phyloP scores from a whole-genome alignment of 192 early-diverging fungal species.

The Glomus cerebriforme region DNA sequence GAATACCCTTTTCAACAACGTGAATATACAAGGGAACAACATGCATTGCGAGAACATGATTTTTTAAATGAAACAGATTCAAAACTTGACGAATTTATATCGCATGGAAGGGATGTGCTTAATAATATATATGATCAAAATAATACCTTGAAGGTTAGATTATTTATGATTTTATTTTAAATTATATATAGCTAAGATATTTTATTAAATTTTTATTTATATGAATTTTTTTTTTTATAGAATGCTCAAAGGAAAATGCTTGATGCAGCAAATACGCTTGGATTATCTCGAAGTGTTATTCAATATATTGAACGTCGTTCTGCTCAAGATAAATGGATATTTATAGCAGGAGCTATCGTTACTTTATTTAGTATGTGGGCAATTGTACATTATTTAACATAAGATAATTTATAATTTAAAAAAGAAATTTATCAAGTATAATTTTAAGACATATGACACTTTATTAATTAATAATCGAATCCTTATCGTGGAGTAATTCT shows the following conservation, averaged over 20 bases:
- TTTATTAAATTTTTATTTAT: constrained; percentile 11
- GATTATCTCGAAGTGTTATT: constrained; percentile 61
- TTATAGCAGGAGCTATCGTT: constrained; percentile 51
- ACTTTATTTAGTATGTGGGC: constrained; percentile 57
- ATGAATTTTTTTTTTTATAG: constrained; percentile 38
- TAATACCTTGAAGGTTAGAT: constrained; percentile 53
- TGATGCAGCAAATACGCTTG: constrained; percentile 60
- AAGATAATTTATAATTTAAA: not conserved
- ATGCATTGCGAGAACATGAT: constrained; percentile 46
- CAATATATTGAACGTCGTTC: constrained; percentile 59
- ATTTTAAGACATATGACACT: not conserved
- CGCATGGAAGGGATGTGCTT: constrained; percentile 50
- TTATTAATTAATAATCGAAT: not conserved
- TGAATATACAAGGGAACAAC: constrained; percentile 12
- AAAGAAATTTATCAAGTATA: not conserved
- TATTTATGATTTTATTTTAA: not conserved
- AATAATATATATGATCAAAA: constrained; percentile 60
- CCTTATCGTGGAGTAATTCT: not conserved
- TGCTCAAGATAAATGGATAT: constrained; percentile 63
- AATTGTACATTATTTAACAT: constrained; percentile 56
- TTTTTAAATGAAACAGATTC: constrained; percentile 52
- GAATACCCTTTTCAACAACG: constrained; percentile 48
- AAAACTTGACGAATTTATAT: constrained; percentile 56
- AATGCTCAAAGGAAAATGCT: constrained; percentile 57
- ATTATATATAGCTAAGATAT: not conserved